Percentiles rank a stretch among this genome's conserved stretches.
Conservation (phyloP, 2,329 filamentous ascomycete genomes). For the Talaromyces islandicus region DNA sequence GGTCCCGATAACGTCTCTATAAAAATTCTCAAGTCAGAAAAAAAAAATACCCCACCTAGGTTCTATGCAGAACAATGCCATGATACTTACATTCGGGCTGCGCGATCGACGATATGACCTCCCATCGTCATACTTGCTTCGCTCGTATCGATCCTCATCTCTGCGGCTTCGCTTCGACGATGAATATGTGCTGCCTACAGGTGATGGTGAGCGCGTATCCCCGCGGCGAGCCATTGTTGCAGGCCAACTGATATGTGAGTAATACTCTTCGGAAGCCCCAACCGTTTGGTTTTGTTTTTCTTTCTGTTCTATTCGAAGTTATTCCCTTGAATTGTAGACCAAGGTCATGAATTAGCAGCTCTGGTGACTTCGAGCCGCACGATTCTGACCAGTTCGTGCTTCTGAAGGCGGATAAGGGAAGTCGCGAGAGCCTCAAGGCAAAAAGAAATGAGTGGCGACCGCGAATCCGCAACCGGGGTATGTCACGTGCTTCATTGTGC, state of each 20-base stretch:
- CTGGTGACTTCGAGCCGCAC: background rate
- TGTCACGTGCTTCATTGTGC: background rate
- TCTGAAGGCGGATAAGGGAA: background rate
- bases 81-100: conserved; percentile 42
- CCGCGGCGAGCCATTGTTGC: conserved; percentile 55
- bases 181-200: conserved; percentile 77
- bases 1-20: conserved; percentile 50
- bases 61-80: background rate
- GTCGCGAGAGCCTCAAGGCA: background rate
- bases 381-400: background rate
- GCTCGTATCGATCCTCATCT: conserved; percentile 49
- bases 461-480: no score
- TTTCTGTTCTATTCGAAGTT: background rate
- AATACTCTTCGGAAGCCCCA: conserved; percentile 33
- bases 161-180: conserved; percentile 59
- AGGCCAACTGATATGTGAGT: conserved; percentile 45
- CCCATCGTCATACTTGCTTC: conserved; percentile 47
- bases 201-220: conserved; percentile 80
- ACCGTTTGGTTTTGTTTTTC: conserved; percentile 6
- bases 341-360: background rate
- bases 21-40: conserved; percentile 25
- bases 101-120: conserved; percentile 41
- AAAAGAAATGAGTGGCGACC: background rate
- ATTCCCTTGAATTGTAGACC: background rate
- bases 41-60: no score